Conservation (phyloP, 139 green algal species). For the Chlorella sp. region DNA sequence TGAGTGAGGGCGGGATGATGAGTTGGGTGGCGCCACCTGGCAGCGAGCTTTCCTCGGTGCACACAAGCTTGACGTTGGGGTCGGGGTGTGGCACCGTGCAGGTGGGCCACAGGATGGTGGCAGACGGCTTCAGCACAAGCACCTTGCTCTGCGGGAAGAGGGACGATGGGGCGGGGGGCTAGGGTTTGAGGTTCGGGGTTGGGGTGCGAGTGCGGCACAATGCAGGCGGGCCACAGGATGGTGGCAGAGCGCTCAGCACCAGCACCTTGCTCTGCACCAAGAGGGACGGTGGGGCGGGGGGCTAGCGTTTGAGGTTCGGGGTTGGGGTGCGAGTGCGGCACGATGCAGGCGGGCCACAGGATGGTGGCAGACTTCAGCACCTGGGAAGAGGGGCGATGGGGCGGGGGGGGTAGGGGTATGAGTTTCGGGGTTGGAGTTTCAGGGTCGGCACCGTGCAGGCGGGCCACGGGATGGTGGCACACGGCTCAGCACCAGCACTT, state of each 20-base stretch:
- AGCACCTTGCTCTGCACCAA: neutral
- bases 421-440: no score
- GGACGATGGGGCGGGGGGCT: neutral
- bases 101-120: conserved; percentile 5
- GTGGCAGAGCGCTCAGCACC: conserved; percentile 7
- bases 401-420: neutral
- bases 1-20: conserved; percentile 4
- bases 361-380: no score
- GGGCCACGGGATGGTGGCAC: no score
- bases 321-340: no score
- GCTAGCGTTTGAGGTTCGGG: no score
- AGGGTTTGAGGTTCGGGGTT: no score
- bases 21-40: neutral
- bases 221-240: conserved; percentile 5
- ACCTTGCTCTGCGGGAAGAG: neutral
- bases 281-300: neutral
- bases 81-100: neutral
- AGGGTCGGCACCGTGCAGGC: no score
- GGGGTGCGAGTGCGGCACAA: no score
- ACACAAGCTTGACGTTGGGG: neutral
- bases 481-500: conserved; percentile 9
- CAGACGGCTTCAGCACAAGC: conserved; percentile 9
- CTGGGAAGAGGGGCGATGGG: neutral
- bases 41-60: neutral
- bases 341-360: no score